Evolutionary conservation across 345 rosid species (phyloP), one percentile per base, ranked within the genome.

Genomic region (Brassica juncea): DNA sequence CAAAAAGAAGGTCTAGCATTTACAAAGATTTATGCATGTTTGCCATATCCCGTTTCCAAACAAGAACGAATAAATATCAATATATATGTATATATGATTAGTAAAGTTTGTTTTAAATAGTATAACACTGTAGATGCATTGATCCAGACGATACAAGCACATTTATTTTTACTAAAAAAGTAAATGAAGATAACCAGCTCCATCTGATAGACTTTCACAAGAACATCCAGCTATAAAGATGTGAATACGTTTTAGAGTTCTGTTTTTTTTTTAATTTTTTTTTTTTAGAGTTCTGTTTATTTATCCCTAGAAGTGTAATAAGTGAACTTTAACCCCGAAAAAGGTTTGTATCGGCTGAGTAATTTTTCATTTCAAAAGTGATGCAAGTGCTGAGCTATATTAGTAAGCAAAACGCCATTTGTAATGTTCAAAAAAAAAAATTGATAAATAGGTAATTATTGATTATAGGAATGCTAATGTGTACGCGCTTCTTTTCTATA

Each of bases 401-500:
- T 23, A 57, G 44, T 35, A 54, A 76, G 31, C 23, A 60, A 68
- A 68, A 42, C 70, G 35, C 59, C 59, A 23, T 23, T 23, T 59
- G 25, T 23, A 23, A 23, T 23, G 25, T 23, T 23, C 25, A 23
- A 23, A 23, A 23, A 23, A 23, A 23, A 23, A 23, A 23, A n/a
- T 34, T 34, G 10, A 35, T 35, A 34, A 34, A 34, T 5, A 34
- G 7, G 10, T 30, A 9, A 23, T 23, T 23, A 23, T 42, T 42
- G 37, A 77, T 31, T 19, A 69, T 6, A 32, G 30, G 16, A 52
- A 16, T 66, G 59, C 68, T 8, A 66, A 11, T 72, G 82, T 66
- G 77, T 23, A 57, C 19, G 77, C 73, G 82, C 72, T 0, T 49
- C 57, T 72, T 78, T 39, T 16, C 19, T 55, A 14, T 16, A 5